Evolutionary conservation across 208 protist species (phyloP).

Genomic region (Crithidia bombi): DNA sequence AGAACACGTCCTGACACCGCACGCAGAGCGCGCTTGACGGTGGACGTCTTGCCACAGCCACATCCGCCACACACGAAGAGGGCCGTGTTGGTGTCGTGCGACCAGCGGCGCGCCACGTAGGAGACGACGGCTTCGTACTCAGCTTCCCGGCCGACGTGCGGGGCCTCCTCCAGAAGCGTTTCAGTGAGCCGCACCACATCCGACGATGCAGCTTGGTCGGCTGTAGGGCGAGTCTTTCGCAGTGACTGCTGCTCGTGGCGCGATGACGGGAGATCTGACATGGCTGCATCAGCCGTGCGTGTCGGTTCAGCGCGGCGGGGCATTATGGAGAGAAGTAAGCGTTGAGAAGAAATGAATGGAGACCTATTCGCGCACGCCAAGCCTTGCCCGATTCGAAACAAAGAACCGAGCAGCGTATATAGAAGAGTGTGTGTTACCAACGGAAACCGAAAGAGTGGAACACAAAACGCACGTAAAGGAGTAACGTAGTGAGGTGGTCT

Average conservation of each 20-base stretch:
- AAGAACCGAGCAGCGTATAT: too few relatives aligned
- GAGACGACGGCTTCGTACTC: constrained; percentile 65
- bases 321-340: not conserved
- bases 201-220: not conserved
- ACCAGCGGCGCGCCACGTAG: constrained; percentile 55
- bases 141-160: constrained; percentile 42
- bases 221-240: not conserved
- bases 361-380: too few relatives aligned
- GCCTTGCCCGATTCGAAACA: too few relatives aligned
- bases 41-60: constrained; percentile 85
- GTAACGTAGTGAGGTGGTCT: too few relatives aligned
- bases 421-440: too few relatives aligned
- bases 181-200: constrained; percentile 17
- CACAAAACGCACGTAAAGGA: too few relatives aligned
- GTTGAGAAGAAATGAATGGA: not conserved
- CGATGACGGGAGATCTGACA: not conserved
- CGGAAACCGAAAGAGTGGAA: too few relatives aligned
- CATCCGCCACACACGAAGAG: constrained; percentile 89
- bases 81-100: constrained; percentile 36
- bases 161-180: constrained; percentile 30
- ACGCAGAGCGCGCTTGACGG: constrained; percentile 72
- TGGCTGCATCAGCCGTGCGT: not conserved
- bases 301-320: not conserved
- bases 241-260: not conserved
- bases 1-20: constrained; percentile 53